These are phyloP conservation scores for Hortaea werneckii DNA, from an alignment of 2,329 filamentous ascomycete genomes.

Conservation along the genomic window DNA sequence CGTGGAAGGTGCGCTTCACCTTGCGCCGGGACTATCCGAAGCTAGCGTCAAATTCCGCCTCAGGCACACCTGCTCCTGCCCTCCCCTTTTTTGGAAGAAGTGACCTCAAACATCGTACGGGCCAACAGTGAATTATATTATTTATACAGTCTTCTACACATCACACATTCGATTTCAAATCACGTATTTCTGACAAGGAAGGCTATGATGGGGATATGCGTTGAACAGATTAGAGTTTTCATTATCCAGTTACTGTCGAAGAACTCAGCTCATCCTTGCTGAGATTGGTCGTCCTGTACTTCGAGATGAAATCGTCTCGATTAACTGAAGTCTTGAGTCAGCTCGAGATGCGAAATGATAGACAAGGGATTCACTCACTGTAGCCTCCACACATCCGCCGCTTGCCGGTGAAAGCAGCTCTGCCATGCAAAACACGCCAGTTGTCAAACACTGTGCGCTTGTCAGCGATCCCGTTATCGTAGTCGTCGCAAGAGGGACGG, in stretches of 20 bases:
- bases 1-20: background rate
- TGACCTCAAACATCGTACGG: no score
- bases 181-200: no score
- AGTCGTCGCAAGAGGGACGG: no score
- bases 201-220: no score
- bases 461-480: constrained; percentile 2
- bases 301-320: constrained; percentile 69
- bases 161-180: no score
- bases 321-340: constrained; percentile 36
- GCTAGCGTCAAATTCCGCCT: no score
- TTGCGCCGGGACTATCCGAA: background rate
- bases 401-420: constrained; percentile 71
- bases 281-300: constrained; percentile 63
- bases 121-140: no score
- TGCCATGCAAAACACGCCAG: constrained; percentile 84
- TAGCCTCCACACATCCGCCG: constrained; percentile 87
- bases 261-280: constrained; percentile 19
- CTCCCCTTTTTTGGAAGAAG: no score
- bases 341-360: no score
- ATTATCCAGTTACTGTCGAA: constrained; percentile 24
- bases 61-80: no score
- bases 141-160: no score
- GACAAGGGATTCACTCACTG: constrained; percentile 20
- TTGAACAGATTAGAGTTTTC: no score
- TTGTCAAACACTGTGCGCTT: constrained; percentile 71